A percentile compares a stretch with the other conserved stretches of the same genome.
Evolutionary conservation across 106 monocot species (phyloP).

Genomic region (Narthecium ossifragum): DNA sequence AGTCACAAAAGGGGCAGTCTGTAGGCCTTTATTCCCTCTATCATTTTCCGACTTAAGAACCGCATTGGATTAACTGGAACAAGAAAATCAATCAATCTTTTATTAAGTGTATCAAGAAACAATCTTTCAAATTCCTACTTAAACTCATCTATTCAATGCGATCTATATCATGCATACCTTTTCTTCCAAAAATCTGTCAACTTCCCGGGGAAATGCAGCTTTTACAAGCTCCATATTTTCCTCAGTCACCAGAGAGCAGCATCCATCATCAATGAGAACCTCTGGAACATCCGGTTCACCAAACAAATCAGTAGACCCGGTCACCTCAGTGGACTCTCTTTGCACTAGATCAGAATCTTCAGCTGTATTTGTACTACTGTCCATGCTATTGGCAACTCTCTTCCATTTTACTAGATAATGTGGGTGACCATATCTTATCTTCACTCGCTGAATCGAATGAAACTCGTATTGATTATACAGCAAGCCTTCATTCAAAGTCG

Average conservation of each 20-base stretch:
- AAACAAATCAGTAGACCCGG: constrained; percentile 22
- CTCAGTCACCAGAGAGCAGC: constrained; percentile 69
- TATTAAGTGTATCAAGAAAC: no score
- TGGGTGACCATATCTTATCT: constrained; percentile 53
- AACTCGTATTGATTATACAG: constrained; percentile 76
- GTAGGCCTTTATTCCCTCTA: no score
- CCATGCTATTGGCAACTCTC: constrained; percentile 16
- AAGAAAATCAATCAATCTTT: no score
- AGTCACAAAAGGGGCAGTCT: no score
- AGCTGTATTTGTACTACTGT: neutral
- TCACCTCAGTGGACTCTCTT: neutral
- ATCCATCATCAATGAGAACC: constrained; percentile 57
- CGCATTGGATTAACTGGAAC: no score
- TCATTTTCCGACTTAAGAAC: no score
- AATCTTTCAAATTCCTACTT: no score
- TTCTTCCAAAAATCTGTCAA: constrained; percentile 43
- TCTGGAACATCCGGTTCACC: constrained; percentile 66
- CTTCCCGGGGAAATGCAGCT: constrained; percentile 77
- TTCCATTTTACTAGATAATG: constrained; percentile 93
- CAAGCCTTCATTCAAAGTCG: constrained; percentile 13
- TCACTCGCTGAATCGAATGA: constrained; percentile 76
- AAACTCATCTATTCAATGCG: no score
- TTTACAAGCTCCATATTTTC: constrained; percentile 80
- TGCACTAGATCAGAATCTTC: constrained; percentile 16
- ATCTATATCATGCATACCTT: no score